Percentiles rank a stretch among this genome's conserved stretches.
Evolutionary conservation across 2,329 filamentous ascomycete genomes (phyloP).

Genomic region (Calonectria pauciramosa): DNA sequence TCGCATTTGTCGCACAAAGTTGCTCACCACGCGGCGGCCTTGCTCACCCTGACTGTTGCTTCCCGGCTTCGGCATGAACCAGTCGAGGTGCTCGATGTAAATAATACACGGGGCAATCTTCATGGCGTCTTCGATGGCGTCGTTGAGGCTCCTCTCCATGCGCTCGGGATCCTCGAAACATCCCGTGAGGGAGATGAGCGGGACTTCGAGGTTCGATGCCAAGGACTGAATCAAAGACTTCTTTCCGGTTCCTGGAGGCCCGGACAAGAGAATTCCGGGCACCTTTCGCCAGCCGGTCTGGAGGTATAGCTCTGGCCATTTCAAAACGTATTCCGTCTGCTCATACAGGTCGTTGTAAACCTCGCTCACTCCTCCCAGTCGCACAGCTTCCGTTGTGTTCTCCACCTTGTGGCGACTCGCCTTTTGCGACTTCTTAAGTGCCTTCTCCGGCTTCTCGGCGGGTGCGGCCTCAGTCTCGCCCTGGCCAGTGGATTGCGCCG

Average conservation of each 20-base stretch:
- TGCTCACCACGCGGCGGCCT: slow-evolving; percentile 87
- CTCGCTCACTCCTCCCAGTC: slow-evolving; percentile 49
- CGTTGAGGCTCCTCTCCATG: slow-evolving; percentile 54
- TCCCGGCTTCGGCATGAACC: slow-evolving; percentile 81
- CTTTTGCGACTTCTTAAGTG: slow-evolving; percentile 49
- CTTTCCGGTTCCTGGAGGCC: slow-evolving; percentile 86
- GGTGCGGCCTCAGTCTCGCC: slow-evolving; percentile 30
- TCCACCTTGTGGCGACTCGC: slow-evolving; percentile 50
- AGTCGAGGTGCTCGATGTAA: slow-evolving; percentile 92
- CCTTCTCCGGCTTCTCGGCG: slow-evolving; percentile 45
- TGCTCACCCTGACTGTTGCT: slow-evolving; percentile 89
- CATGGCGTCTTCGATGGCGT: slow-evolving; percentile 81
- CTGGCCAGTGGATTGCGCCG: slow-evolving; percentile 24
- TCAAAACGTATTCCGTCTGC: slow-evolving; percentile 33
- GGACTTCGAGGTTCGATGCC: slow-evolving; percentile 79
- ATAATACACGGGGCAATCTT: slow-evolving; percentile 88
- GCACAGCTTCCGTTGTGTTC: slow-evolving; percentile 33
- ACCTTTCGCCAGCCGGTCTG: slow-evolving; percentile 30
- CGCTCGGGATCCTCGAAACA: slow-evolving; percentile 57
- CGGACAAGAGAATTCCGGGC: slow-evolving; percentile 79
- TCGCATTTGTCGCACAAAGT: slow-evolving; percentile 90
- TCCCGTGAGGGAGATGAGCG: slow-evolving; percentile 71
- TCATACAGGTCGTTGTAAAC: slow-evolving; percentile 40
- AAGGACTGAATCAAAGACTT: slow-evolving; percentile 82
- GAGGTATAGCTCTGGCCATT: slow-evolving; percentile 37